Evolutionary conservation across 345 rosid species (phyloP).

Genomic region (Citrus australasica): DNA sequence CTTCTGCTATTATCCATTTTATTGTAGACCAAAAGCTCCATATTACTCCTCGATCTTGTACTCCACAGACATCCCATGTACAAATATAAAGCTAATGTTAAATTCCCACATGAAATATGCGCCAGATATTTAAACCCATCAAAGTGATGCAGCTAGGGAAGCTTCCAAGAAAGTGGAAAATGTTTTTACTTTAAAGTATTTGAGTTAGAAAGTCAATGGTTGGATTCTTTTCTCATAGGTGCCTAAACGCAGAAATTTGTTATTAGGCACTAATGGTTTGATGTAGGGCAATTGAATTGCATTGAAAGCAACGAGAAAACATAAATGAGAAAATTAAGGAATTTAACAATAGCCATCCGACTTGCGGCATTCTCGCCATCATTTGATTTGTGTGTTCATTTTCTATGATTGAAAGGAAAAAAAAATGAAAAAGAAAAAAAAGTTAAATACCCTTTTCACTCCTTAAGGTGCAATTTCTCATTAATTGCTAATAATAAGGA

Average conservation of each 20-base stretch:
- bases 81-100: background rate
- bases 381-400: background rate
- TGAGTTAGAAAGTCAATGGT: background rate
- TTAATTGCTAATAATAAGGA: too few relatives aligned
- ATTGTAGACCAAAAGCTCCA: background rate
- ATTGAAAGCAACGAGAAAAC: background rate
- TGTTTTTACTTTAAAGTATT: background rate
- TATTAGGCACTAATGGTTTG: background rate
- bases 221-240: background rate
- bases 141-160: background rate
- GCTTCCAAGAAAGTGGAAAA: background rate
- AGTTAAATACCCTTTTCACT: too few relatives aligned
- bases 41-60: conserved; percentile 10
- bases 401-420: background rate
- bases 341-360: background rate
- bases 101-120: background rate
- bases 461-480: too few relatives aligned
- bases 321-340: background rate
- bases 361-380: background rate
- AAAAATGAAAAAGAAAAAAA: too few relatives aligned
- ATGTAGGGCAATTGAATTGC: background rate
- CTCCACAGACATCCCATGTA: background rate
- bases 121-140: background rate
- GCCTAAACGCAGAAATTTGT: background rate
- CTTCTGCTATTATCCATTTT: conserved; percentile 7